Evolutionary conservation across 164 flowering plant genomes (phyloP), one percentile per base, ranked within the genome.

Genomic region (Stephania japonica): DNA sequence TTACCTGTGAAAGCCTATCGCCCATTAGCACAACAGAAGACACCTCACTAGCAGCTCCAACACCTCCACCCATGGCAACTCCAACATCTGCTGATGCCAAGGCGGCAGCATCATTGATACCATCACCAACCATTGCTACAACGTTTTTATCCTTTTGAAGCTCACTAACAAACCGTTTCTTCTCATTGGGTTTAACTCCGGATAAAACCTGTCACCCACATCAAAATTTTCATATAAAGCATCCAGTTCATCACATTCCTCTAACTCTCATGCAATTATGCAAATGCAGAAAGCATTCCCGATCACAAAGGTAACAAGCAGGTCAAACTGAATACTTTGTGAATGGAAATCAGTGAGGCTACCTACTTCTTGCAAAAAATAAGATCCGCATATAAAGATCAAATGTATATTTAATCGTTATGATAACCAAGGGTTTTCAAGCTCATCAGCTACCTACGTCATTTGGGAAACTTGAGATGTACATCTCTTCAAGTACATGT

Each of bases 71-170:
- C 90, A 96, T 87, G 27, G 98, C 98, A 77, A 96, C 76, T 75
- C 98, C 99, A 73, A 96, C 74, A 80, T 93, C 86, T 69, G 97
- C 81, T 73, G 88, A 84, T 67, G 99, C 99, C 81, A 96, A 83
- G 49, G 99, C 99, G 76, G 99, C 99, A 73, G 99, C 92, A 83
- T 93, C 99, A 79, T 96, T 96, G 69, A 96, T 90, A 75, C 99
- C 99, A 86, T 96, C 99, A 50, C 99, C 99, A 76, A 93, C 99
- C 98, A 96, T 96, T 18, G 97, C 97, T 65, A 96, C 95, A 75
- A 89, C 78, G 27, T 84, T 89, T 53, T 81, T 78, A 67, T 84
- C 84, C 78, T 84, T 86, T 83, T 90, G 95, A 75, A 93, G 98
- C 75, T 83, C 75, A 67, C 78, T 79, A 62, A 96, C 81, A 76